These are phyloP conservation scores for Exophiala bonariae DNA, from an alignment of 2,329 filamentous ascomycete species.

Conservation along the genomic window DNA sequence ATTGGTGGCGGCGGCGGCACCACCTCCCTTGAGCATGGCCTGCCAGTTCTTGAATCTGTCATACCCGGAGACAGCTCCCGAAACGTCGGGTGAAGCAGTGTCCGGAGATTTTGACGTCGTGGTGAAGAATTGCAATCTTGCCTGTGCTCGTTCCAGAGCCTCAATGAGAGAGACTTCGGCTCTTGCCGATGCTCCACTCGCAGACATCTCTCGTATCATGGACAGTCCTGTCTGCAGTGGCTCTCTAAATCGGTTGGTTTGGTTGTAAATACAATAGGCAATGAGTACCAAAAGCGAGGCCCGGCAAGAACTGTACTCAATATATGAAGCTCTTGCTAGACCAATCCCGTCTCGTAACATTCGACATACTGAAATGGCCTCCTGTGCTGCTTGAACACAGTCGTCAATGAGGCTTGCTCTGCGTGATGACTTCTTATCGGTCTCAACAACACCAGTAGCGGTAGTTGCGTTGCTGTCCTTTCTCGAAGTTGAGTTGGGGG, in stretches of 20 bases:
- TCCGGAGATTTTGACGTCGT: not conserved
- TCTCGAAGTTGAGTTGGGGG: constrained; percentile 4
- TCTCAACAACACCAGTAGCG: not conserved
- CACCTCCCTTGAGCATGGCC: not conserved
- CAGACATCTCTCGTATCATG: constrained; percentile 35
- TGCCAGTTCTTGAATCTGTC: constrained; percentile 4
- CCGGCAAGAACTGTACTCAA: constrained; percentile 38
- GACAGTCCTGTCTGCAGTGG: constrained; percentile 30
- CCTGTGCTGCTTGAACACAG: constrained; percentile 31
- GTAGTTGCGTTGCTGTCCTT: not conserved
- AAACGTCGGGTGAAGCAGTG: not conserved
- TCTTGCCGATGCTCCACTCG: constrained; percentile 32
- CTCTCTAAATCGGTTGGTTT: constrained; percentile 27
- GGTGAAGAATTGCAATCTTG: not conserved
- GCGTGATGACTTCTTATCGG: not conserved
- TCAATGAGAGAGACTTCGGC: constrained; percentile 36
- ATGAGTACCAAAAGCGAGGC: constrained; percentile 37
- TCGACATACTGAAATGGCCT: constrained; percentile 31
- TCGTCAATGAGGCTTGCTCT: constrained; percentile 27
- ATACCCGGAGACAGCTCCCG: not conserved
- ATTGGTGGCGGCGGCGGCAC: not conserved
- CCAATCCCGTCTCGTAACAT: constrained; percentile 29
- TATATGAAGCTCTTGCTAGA: constrained; percentile 36
- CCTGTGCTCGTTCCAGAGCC: constrained; percentile 30
- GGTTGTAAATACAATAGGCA: constrained; percentile 32